Conservation (phyloP, 768 basidiomycete genomes). For the Cyclocybe aegerita region DNA sequence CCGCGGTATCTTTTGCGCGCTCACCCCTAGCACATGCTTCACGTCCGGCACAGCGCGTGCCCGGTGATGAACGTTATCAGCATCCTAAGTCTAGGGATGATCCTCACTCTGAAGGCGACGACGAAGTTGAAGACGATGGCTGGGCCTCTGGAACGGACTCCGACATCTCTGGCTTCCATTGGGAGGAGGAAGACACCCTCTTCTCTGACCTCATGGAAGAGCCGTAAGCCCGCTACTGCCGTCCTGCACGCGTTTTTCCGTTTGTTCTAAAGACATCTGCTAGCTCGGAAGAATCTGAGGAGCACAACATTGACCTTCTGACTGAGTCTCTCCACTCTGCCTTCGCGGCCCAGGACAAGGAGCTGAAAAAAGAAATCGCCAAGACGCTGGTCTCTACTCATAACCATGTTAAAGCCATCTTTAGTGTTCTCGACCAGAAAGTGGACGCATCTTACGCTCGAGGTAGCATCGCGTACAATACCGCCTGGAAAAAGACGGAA, state of each 20-base stretch:
- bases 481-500: conserved; percentile 55
- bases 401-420: conserved; percentile 44
- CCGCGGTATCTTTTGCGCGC: conserved; percentile 3
- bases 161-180: conserved; percentile 38
- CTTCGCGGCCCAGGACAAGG: conserved; percentile 38
- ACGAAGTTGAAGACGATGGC: conserved; percentile 9
- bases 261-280: conserved; percentile 10
- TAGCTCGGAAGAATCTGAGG: conserved; percentile 26
- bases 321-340: conserved; percentile 40
- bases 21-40: conserved; percentile 2
- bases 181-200: conserved; percentile 55
- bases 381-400: conserved; percentile 44
- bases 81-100: neutral
- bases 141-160: conserved; percentile 14
- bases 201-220: conserved; percentile 48
- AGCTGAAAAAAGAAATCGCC: conserved; percentile 39
- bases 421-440: conserved; percentile 34
- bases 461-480: conserved; percentile 54
- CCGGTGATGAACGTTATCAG: conserved; percentile 1
- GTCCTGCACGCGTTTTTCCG: conserved; percentile 7
- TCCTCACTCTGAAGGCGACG: conserved; percentile 14
- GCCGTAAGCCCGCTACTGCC: conserved; percentile 25
- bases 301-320: conserved; percentile 32
- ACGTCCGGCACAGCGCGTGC: conserved; percentile 2
- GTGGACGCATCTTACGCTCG: conserved; percentile 36